Evolutionary conservation across 176 grass and related monocot genomes (phyloP).

Genomic region (Alloteropsis semialata): DNA sequence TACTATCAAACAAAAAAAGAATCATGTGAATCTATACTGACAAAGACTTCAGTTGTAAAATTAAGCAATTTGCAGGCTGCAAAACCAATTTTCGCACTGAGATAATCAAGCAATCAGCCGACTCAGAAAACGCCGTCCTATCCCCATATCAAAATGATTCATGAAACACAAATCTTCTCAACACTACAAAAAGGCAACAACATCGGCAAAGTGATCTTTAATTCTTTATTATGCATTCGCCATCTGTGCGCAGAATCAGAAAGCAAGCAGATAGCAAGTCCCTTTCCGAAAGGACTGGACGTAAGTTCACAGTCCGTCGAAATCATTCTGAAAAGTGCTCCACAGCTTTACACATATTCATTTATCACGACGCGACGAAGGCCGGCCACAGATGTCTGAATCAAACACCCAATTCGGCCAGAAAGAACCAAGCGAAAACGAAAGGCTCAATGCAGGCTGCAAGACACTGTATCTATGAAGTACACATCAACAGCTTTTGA

Average conservation of each 20-base stretch:
- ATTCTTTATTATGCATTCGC: conserved; percentile 8
- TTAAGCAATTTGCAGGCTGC: neutral
- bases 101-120: neutral
- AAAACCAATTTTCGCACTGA: neutral
- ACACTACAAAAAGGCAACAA: neutral
- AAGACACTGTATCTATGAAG: conserved; percentile 5
- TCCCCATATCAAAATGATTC: neutral
- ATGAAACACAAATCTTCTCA: neutral
- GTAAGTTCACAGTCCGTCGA: conserved; percentile 12
- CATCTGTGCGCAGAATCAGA: conserved; percentile 18
- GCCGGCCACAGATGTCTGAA: conserved; percentile 23
- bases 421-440: conserved; percentile 32
- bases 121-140: neutral
- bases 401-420: conserved; percentile 25
- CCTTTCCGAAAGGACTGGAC: conserved; percentile 32
- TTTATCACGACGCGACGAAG: neutral
- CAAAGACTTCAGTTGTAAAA: too few relatives aligned
- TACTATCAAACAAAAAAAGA: too few relatives aligned
- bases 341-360: conserved; percentile 8
- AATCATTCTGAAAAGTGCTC: conserved; percentile 20
- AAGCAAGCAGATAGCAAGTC: neutral
- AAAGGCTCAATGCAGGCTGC: neutral
- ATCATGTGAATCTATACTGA: neutral
- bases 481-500: neutral
- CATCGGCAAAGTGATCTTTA: neutral